These are phyloP conservation scores for Boeremia lycopersici DNA, from an alignment of 2,329 filamentous ascomycete species.

Conservation along the genomic window DNA sequence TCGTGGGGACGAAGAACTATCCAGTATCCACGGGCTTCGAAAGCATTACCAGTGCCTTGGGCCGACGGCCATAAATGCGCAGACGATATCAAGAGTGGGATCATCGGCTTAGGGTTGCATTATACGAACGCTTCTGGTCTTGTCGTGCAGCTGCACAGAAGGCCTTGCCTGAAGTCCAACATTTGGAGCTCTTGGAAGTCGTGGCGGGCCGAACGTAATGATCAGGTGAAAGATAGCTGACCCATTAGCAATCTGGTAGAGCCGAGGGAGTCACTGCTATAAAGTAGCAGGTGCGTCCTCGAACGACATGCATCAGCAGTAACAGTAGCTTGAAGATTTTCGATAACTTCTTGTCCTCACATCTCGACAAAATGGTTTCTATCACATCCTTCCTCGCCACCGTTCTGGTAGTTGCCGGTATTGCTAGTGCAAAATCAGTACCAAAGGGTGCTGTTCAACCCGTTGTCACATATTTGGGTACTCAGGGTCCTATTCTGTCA, in stretches of 20 bases:
- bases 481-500: conserved; percentile 38
- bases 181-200: conserved; percentile 23
- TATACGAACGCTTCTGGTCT: conserved; percentile 5
- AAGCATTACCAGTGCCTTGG: background rate
- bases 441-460: conserved; percentile 33
- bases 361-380: conserved; percentile 23
- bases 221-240: background rate
- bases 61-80: conserved; percentile 14
- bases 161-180: conserved; percentile 6
- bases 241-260: background rate
- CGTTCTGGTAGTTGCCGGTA: conserved; percentile 23
- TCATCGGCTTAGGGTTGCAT: conserved; percentile 1
- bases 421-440: conserved; percentile 24
- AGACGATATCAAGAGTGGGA: conserved; percentile 10
- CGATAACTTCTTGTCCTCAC: background rate
- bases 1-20: conserved; percentile 3
- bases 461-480: conserved; percentile 41
- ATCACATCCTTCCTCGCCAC: conserved; percentile 29
- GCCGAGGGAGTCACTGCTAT: background rate
- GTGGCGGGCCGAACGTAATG: conserved; percentile 15
- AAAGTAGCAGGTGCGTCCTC: background rate
- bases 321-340: background rate
- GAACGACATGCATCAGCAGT: background rate
- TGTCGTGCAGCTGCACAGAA: background rate
- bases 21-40: background rate